These are phyloP conservation scores for Trichophyton equinum DNA, from an alignment of 2,329 filamentous ascomycete genomes.

Conservation along the genomic window DNA sequence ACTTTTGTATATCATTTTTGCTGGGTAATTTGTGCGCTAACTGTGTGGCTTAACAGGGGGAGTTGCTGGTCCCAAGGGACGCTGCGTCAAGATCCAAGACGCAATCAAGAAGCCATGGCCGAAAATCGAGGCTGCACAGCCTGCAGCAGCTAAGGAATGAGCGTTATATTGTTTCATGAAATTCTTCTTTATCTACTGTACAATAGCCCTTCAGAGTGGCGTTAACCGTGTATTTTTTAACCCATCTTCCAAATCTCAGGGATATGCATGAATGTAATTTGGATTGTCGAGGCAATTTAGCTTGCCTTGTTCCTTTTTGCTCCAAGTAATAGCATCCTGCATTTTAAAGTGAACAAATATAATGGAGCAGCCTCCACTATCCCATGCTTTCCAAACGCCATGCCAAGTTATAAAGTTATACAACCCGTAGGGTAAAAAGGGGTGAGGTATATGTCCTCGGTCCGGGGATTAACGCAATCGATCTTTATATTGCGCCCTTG, in stretches of 20 bases:
- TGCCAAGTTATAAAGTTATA: not conserved
- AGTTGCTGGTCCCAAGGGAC: conserved; percentile 78
- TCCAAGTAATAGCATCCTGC: not conserved
- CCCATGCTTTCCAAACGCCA: not conserved
- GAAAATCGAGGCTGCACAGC: conserved; percentile 24
- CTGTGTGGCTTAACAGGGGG: conserved; percentile 36
- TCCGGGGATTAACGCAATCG: not conserved
- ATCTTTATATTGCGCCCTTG: conserved; percentile 16
- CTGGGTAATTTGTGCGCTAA: not conserved
- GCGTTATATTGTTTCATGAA: conserved; percentile 2
- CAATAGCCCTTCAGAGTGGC: conserved; percentile 3
- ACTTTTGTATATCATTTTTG: not conserved
- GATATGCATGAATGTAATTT: not conserved
- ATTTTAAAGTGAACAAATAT: not conserved
- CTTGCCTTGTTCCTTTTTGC: not conserved
- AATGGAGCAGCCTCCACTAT: not conserved
- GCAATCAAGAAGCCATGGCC: conserved; percentile 78
- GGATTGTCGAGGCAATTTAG: not conserved
- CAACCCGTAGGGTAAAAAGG: not conserved
- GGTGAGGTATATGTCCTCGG: not conserved
- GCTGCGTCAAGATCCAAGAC: conserved; percentile 75
- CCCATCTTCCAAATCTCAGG: not conserved
- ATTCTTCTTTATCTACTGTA: conserved; percentile 2
- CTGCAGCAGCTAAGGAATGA: not conserved
- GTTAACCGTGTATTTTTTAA: not conserved